Base-by-base conservation (phyloP, 1,284 basidiomycete species). In the Singerocomus inundabilis region DNA sequence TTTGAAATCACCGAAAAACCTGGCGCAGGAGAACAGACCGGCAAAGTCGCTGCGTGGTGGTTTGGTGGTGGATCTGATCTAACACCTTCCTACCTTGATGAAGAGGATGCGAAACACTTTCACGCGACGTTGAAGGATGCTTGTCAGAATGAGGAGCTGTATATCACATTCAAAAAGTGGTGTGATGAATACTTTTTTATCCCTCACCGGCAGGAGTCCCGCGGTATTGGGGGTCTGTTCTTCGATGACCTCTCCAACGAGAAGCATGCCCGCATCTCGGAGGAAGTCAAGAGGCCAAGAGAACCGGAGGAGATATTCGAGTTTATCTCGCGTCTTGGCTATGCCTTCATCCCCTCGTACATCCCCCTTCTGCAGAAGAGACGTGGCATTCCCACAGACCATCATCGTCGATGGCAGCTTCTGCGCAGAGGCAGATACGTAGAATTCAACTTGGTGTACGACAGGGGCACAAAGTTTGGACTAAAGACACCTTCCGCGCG, bases 181-280 rank as follows among this genome's bases (percentile, higher is more conserved):
- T 98, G 96, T 74, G 97, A 99, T 73, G 85, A 92, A 66, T 99
- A 99, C 75, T 99, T 99, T 71, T 88, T 77, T 72, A 87, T 98
- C 61, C 79, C 90, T n/a, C 96, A 99, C 67, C 85, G 96, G n/a
- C 72, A 76, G 29, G 96, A 99, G 72, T 73, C 83, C 1, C 84
- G 96, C 24, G 97, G 97, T 4, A 73, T 99, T 34, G 97, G 97
- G 21, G 97, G 97, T 1, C 78, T 99, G 55, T 99, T 99, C 77
- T 97, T 98, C 67, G 96, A 99, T 70, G 93, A 97, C 69, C 80
- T 97, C 49, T 82, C 75, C 62, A 71, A 73, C 49, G 78, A 78
- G 29, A 67, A 72, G 6, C 88, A 91, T 63, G 63, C 73, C 28
- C 79, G 80, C 21, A 72, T 91, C 25, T 57, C 71, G 12, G 67